phyloP scores from a whole-genome alignment of 345 rosid species.

The Diplotaxis tenuifolia region DNA sequence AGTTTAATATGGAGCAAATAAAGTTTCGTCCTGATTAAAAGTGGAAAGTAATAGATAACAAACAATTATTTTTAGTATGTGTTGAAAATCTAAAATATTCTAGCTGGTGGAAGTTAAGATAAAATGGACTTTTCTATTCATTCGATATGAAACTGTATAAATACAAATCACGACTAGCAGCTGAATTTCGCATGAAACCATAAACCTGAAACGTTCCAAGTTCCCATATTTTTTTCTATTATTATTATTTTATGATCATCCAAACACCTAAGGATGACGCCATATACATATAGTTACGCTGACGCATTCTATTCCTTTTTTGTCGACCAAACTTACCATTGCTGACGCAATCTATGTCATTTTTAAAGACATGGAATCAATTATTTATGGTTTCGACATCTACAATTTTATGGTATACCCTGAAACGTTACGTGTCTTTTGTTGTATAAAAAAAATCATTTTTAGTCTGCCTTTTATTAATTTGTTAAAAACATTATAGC shows the following conservation, averaged over 20 bases:
- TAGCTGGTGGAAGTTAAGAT: too few species aligned
- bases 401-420: neutral
- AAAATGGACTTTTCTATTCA: too few species aligned
- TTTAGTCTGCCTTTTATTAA: neutral
- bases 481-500: too few species aligned
- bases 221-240: conserved; percentile 12
- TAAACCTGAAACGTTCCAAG: conserved; percentile 19
- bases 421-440: conserved; percentile 7
- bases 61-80: too few species aligned
- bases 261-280: conserved; percentile 5
- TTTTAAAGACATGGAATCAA: neutral
- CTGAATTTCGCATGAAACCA: conserved; percentile 14
- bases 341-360: too few species aligned
- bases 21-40: too few species aligned
- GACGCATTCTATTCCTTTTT: neutral
- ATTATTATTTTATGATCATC: neutral
- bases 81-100: too few species aligned
- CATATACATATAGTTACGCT: neutral
- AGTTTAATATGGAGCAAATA: too few species aligned
- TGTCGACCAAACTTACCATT: too few species aligned
- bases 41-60: too few species aligned
- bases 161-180: too few species aligned
- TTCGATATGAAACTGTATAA: too few species aligned
- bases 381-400: conserved; percentile 19
- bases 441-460: neutral